Evolutionary conservation across 805 yeast species (phyloP).

Genomic region (Candida ovalis): DNA sequence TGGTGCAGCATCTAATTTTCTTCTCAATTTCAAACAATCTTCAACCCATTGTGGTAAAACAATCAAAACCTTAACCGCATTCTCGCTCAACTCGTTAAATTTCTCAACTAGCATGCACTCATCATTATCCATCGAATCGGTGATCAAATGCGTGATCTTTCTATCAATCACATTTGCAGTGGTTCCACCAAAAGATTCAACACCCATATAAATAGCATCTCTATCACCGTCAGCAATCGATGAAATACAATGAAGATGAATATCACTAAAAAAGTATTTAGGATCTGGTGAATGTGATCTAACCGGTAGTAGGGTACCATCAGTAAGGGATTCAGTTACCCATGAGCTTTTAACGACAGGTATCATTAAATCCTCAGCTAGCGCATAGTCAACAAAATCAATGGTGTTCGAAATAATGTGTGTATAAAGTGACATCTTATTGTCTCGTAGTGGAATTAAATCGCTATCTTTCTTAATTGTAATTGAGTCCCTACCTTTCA

Average conservation of each 20-base stretch:
- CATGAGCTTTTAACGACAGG: constrained; percentile 65
- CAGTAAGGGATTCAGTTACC: constrained; percentile 46
- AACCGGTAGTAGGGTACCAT: constrained; percentile 42
- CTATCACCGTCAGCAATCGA: constrained; percentile 56
- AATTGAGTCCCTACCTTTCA: constrained; percentile 11
- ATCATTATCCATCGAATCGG: constrained; percentile 50
- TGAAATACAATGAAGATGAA: constrained; percentile 48
- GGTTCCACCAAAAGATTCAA: constrained; percentile 74
- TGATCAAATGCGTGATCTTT: constrained; percentile 75
- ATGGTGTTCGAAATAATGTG: constrained; percentile 52
- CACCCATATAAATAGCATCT: constrained; percentile 66
- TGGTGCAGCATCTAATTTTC: constrained; percentile 47
- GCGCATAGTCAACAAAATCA: constrained; percentile 48
- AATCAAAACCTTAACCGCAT: constrained; percentile 43
- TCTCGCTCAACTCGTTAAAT: constrained; percentile 21
- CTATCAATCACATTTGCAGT: constrained; percentile 58
- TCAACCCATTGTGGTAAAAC: constrained; percentile 82
- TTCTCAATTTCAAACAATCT: constrained; percentile 54
- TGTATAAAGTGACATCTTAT: constrained; percentile 23
- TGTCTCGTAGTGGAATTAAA: constrained; percentile 9
- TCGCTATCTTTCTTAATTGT: constrained; percentile 13
- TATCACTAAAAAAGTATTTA: constrained; percentile 55
- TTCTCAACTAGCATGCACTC: constrained; percentile 34
- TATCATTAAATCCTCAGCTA: constrained; percentile 49
- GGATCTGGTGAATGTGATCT: constrained; percentile 73